These are phyloP conservation scores for Anisodus tanguticus DNA, from an alignment of 257 asterid species.

Conservation along the genomic window DNA sequence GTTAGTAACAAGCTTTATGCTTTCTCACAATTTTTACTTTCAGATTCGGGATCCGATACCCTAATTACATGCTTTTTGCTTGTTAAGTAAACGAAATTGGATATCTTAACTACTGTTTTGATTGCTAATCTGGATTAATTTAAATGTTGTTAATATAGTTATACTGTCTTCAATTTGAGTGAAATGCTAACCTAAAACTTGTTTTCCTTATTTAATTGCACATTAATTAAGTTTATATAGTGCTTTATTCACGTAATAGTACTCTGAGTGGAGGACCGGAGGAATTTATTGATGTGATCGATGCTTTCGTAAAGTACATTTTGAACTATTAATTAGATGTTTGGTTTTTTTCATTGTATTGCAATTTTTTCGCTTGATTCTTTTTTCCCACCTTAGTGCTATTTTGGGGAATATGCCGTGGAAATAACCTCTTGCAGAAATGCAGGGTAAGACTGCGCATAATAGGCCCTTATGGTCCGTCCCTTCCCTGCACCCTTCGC, in stretches of 20 bases:
- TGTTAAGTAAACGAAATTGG: conserved; percentile 12
- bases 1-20: conserved; percentile 38
- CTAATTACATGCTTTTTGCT: conserved; percentile 25
- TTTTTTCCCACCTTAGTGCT: conserved; percentile 35
- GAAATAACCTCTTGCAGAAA: too few species aligned
- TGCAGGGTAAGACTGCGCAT: too few species aligned
- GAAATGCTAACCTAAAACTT: not conserved
- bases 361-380: conserved; percentile 30
- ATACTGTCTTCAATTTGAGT: conserved; percentile 13
- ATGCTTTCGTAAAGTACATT: conserved; percentile 39
- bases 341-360: conserved; percentile 39
- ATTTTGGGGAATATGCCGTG: too few species aligned
- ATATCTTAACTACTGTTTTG: not conserved
- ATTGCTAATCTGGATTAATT: not conserved
- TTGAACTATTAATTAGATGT: conserved; percentile 51
- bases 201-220: not conserved
- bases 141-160: not conserved
- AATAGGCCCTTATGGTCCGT: too few species aligned
- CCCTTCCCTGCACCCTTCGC: too few species aligned
- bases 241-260: conserved; percentile 30
- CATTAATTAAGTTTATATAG: not conserved
- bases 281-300: conserved; percentile 45
- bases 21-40: not conserved
- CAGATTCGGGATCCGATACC: conserved; percentile 44
- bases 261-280: not conserved